Conservation (phyloP, 768 basidiomycete species). For the Dendrothele bispora region DNA sequence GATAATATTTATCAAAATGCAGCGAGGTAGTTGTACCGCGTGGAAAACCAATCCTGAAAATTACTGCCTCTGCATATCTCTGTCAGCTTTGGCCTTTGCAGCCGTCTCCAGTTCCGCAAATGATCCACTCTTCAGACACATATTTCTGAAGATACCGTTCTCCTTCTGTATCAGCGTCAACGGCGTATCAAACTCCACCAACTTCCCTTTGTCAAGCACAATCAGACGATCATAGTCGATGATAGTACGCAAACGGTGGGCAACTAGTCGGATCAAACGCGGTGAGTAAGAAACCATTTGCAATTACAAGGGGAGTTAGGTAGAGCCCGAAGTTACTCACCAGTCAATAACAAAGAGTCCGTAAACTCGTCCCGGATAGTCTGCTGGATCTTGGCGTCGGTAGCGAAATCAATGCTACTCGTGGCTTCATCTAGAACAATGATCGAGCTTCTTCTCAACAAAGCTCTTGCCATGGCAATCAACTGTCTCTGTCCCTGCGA, state of each 20-base stretch:
- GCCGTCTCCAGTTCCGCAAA: constrained; percentile 59
- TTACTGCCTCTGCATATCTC: too few species aligned
- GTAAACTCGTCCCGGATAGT: constrained; percentile 87
- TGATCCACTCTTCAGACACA: constrained; percentile 73
- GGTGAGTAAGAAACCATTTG: neutral
- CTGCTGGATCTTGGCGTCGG: constrained; percentile 87
- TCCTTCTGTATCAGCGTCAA: constrained; percentile 62
- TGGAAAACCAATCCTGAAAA: too few species aligned
- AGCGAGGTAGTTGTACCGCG: too few species aligned
- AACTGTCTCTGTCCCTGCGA: constrained; percentile 91
- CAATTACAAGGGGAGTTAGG: neutral
- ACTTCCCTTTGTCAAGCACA: constrained; percentile 34
- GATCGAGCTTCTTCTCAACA: constrained; percentile 69
- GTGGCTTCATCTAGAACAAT: constrained; percentile 85
- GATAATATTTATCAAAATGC: too few species aligned
- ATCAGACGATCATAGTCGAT: constrained; percentile 25
- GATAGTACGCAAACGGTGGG: constrained; percentile 25
- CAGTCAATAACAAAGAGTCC: constrained; percentile 69
- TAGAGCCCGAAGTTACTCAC: constrained; percentile 28
- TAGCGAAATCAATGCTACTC: constrained; percentile 83
- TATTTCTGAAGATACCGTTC: constrained; percentile 62
- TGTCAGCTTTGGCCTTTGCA: constrained; percentile 47
- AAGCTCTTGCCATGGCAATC: constrained; percentile 82
- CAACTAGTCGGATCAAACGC: constrained; percentile 15
- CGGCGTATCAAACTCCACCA: constrained; percentile 74